Evolutionary conservation across 208 protist genomes (phyloP), one percentile per base, ranked within the genome.

Genomic region (Leishmania mexicana): DNA sequence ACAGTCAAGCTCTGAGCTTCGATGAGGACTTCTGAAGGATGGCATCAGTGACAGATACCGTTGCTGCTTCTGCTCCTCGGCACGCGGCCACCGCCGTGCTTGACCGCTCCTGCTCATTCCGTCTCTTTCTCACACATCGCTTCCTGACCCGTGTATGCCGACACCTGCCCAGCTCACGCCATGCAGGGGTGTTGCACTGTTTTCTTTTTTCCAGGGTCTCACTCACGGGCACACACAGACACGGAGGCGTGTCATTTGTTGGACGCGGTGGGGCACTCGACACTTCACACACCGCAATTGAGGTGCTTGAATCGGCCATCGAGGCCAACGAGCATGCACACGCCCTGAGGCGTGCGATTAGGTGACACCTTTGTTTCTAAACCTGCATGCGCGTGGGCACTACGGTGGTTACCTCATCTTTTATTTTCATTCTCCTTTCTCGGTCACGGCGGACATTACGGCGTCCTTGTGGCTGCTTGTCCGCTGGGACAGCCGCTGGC

Each of bases 21-120:
- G 92, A 96, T 68, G 94, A 94, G 8, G 94, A 97, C 65, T 97
- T 97, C 77, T 97, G 81, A 87, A 13, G 17, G 60, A 7, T 38
- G 42, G n/a, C 38, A 62, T 35, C 47, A 40, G 57, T 78, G 17
- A 42, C 62, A 35, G 67, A n/a, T 19, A 40, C 24, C 58, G 28
- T 73, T 21, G 38, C 24, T 80, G 17, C 75, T 74, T 13, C 76
- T 62, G 70, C 19, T 78, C 47, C 11, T 62, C n/a, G 17, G 51
- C 31, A n/a, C 35, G 51, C 40, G 28, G 42, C 40, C 49, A 53
- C 45, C 38, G 7, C 70, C 21, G 42, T 73, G 45, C 42, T 74
- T 74, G 70, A 54, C 28, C 45, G 8, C 70, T 49, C 24, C 70
- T 31, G 15, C 38, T 64, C n/a, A 76, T 6, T 4, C 47, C 28